phyloP scores from a whole-genome alignment of 352 stramenopile species.

The Achlya hypogyna region DNA sequence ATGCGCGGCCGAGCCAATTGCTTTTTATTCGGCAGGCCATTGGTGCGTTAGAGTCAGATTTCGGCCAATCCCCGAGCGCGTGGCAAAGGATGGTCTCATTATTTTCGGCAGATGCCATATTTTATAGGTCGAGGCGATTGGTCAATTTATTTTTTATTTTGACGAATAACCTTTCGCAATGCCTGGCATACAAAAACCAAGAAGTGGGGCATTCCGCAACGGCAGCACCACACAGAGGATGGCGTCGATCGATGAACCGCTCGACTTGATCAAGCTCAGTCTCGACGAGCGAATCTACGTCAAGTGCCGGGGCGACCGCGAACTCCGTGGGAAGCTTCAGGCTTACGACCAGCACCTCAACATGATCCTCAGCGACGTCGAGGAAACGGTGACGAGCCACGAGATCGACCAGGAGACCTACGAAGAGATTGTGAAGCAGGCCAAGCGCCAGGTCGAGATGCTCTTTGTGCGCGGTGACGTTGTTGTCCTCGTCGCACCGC shows the following conservation, averaged over 20 bases:
- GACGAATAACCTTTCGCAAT: neutral
- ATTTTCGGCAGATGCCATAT: neutral
- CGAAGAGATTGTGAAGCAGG: slow-evolving; percentile 95
- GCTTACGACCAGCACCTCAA: slow-evolving; percentile 99
- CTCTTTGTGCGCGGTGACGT: slow-evolving; percentile 98
- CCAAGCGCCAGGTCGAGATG: slow-evolving; percentile 95
- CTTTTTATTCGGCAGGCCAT: neutral
- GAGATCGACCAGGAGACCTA: slow-evolving; percentile 97
- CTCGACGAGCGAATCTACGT: slow-evolving; percentile 98
- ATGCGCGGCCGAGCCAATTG: neutral
- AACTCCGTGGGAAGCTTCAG: slow-evolving; percentile 95
- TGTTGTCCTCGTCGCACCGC: slow-evolving; percentile 96
- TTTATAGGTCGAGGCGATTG: neutral
- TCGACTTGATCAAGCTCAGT: slow-evolving; percentile 98
- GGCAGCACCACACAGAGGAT: slow-evolving; percentile 25
- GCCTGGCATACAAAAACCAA: neutral
- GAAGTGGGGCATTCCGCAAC: neutral
- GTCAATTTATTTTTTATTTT: neutral
- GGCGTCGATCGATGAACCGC: slow-evolving; percentile 90
- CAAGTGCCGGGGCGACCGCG: slow-evolving; percentile 96
- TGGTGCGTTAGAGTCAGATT: neutral
- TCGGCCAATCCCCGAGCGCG: neutral
- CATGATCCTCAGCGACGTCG: slow-evolving; percentile 97
- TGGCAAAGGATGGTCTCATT: neutral
- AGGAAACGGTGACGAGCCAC: slow-evolving; percentile 96